Evolutionary conservation across 2,329 filamentous ascomycete genomes (phyloP).

Genomic region (Apiospora koreana): DNA sequence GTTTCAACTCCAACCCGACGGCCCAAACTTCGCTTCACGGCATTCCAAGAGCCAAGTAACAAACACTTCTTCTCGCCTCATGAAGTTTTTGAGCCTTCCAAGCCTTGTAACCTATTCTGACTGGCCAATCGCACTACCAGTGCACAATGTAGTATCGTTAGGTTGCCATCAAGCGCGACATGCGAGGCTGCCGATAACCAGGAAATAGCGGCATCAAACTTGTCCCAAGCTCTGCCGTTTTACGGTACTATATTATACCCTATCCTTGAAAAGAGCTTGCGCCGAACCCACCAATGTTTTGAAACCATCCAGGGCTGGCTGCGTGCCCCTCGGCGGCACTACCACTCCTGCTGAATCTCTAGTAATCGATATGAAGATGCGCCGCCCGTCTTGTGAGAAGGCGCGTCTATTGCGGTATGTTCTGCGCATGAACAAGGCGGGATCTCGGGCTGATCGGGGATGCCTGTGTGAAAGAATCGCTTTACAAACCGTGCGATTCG

Average conservation of each 20-base stretch:
- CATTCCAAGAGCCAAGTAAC: not conserved
- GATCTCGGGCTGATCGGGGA: conserved; percentile 7
- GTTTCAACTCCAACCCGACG: not conserved
- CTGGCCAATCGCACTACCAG: not conserved
- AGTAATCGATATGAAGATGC: conserved; percentile 6
- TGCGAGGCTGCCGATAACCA: not conserved
- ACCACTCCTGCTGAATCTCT: not conserved
- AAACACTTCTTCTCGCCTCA: not conserved
- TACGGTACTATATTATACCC: conserved; percentile 1
- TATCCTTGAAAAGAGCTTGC: not conserved
- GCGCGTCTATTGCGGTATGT: not conserved
- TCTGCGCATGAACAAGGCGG: conserved; percentile 8
- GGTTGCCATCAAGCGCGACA: not conserved
- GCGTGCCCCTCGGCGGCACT: not conserved
- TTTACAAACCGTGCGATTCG: conserved; percentile 4
- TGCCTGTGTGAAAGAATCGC: not conserved
- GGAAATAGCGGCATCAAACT: not conserved
- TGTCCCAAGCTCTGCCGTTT: not conserved
- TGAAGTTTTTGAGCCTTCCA: not conserved
- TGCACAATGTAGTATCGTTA: not conserved
- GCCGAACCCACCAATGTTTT: not conserved
- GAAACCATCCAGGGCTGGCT: not conserved
- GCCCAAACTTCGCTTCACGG: not conserved
- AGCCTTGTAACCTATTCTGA: not conserved
- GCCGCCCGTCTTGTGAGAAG: not conserved